Evolutionary conservation across 2,329 filamentous ascomycete species (phyloP), one percentile per base, ranked within the genome.

Genomic region (Colletotrichum sansevieriae): DNA sequence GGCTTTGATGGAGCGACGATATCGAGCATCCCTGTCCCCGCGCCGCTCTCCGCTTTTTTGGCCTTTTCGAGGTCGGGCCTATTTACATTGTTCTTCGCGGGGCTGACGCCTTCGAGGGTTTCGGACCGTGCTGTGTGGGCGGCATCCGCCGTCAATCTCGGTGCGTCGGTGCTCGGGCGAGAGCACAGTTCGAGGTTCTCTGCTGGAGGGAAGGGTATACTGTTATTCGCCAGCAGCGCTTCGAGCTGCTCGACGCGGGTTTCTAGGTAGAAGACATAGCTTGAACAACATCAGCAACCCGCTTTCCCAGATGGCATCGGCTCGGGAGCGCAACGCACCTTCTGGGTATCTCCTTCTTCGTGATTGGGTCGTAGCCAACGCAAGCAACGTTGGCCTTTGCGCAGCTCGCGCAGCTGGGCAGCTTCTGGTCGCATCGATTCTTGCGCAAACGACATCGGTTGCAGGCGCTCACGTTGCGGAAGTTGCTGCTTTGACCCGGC

Each of bases 211-310:
- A 92, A 96, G 13, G 89, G 72, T 66, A 98, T 88, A 51, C 87
- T 86, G 75, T 94, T 89, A 37, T 89, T 84, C 49, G 84, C 83
- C 57, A 98, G 86, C 43, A 96, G 82, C 39, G 86, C 86, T 79
- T 98, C 95, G 35, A 98, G 88, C 80, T 96, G 93, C 70, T 90
- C 87, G 63, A 98, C 89, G 68, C 95, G 87, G 33, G 92, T 93
- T 79, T 98, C 95, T 68, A 98, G 90, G 78, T 97, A 98, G 81
- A 92, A 97, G 56, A 98, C 94, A 83, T 98, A 98, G 79, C 92
- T 93, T 71, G 49, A 68, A 18, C 52, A 39, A 13, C 18, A 41
- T 68, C 41, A 68, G 65, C 54, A 18, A 55, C 39, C 33, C 29
- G 29, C 29, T 15, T 20, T 15, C 13, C 25, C 12, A 51, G 25